Evolutionary conservation across 139 green algal genomes (phyloP).

Genomic region (Penium margaritaceum): DNA sequence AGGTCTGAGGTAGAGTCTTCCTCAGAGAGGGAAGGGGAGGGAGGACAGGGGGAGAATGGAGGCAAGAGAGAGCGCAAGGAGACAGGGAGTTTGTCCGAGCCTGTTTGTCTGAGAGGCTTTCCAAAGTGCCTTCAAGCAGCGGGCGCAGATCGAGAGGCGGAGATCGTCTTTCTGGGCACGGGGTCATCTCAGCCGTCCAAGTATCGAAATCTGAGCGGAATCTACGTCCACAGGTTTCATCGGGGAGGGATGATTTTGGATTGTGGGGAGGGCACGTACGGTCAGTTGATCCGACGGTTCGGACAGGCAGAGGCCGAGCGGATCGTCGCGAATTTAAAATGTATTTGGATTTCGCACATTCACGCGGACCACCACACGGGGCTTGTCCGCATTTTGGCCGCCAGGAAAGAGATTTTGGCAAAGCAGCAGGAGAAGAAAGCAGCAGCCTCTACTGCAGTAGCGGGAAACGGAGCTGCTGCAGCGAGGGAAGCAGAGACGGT

Average conservation of each 20-base stretch:
- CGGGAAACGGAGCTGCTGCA: too few species aligned
- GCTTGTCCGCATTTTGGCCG: conserved; percentile 59
- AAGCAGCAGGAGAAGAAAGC: too few species aligned
- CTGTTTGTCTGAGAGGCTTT: too few species aligned
- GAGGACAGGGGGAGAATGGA: too few species aligned
- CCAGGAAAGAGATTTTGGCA: conserved; percentile 49
- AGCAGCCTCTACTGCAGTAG: too few species aligned
- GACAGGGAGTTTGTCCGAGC: too few species aligned
- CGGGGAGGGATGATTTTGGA: conserved; percentile 77
- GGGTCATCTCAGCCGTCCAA: conserved; percentile 75
- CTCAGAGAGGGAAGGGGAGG: background rate
- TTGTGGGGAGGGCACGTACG: conserved; percentile 78
- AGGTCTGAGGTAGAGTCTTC: background rate
- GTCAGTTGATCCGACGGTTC: conserved; percentile 68
- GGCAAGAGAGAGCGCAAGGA: too few species aligned
- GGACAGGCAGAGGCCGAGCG: conserved; percentile 48
- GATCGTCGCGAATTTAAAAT: conserved; percentile 39
- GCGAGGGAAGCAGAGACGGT: too few species aligned
- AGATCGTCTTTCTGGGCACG: conserved; percentile 52
- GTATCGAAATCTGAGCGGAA: conserved; percentile 86
- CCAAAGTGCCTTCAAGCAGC: conserved; percentile 10
- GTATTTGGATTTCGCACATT: conserved; percentile 89
- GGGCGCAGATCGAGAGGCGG: conserved; percentile 28
- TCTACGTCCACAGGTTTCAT: conserved; percentile 70
- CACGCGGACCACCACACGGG: conserved; percentile 95